Base-by-base conservation (phyloP, 441 rosid species). In the Gossypium gossypioides region DNA sequence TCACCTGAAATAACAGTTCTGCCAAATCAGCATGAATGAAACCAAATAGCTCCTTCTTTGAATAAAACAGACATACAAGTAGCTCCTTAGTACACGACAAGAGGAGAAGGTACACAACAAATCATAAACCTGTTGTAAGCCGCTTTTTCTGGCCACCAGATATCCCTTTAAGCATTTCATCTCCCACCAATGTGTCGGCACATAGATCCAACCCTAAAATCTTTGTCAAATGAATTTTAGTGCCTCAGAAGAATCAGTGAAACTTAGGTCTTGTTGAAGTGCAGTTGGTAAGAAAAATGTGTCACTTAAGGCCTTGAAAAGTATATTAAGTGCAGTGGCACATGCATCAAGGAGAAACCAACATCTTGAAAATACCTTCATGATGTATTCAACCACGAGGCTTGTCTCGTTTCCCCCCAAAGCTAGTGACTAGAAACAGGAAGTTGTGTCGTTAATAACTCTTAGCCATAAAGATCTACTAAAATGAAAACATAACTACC, bases 111-210 rank as follows among this genome's bases (percentile, higher is more conserved):
- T n/a, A n/a, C 52, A 48, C 4, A 48, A 34, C 13, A 67, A 24
- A 16, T 72, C 57, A 22, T 37, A 48, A 25, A 93, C 98, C 98
- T 84, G 98, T 94, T 42, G 97, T 90, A 15, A 93, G 97, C 68
- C 96, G 86, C 84, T 90, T 90, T 88, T 90, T 94, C 84, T 91
- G 96, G 2, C 97, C 97, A 60, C 97, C 96, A 3, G 98, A 91
- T 52, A 94, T 91, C 72, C 97, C 97, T 85, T 90, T 91, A 40
- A 90, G 88, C 96, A 90, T 90, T 84, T 93, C 98, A 77, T 91
- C 96, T 72, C 97, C 97, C 18, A 86, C 97, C 80, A 90, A 78
- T 63, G 97, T 91, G 86, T 93, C 95, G 46, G 92, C 86, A 71
- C 98, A 93, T 58, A 77, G 71, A 81, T 93, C 97, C 93, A 91